Evolutionary conservation across 495 filamentous ascomycete genomes (phyloP).

Genomic region (Penicillium argentinense): DNA sequence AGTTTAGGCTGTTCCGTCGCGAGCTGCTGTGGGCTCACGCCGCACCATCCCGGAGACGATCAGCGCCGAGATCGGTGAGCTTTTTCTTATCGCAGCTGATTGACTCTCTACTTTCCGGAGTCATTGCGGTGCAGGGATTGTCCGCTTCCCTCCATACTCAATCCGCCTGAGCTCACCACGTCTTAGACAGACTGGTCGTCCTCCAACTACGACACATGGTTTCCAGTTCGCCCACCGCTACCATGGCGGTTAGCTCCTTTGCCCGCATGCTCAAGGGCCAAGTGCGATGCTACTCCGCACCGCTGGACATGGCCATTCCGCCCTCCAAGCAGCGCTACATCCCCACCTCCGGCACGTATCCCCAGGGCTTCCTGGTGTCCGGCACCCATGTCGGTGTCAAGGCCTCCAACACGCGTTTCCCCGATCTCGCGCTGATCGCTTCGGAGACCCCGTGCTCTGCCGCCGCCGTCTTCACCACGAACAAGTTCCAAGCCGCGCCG

Average conservation of each 20-base stretch:
- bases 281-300: constrained; percentile 60
- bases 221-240: constrained; percentile 28
- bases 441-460: constrained; percentile 89
- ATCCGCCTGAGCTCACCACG: not conserved
- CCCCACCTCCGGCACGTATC: constrained; percentile 80
- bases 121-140: no score
- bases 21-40: no score
- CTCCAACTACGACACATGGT: constrained; percentile 25
- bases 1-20: no score
- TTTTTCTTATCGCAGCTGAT: constrained; percentile 19
- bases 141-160: no score
- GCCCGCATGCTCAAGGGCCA: constrained; percentile 45
- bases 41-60: not conserved
- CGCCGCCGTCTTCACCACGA: constrained; percentile 94
- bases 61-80: constrained; percentile 22
- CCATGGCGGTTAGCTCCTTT: constrained; percentile 36
- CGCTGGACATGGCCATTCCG: constrained; percentile 62
- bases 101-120: constrained; percentile 15
- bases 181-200: constrained; percentile 1
- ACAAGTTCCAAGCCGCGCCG: constrained; percentile 96
- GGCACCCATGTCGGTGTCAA: constrained; percentile 94
- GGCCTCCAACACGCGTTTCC: constrained; percentile 80
- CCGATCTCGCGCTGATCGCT: constrained; percentile 84
- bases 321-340: constrained; percentile 82
- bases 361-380: constrained; percentile 83